phyloP scores from a whole-genome alignment of 1,284 basidiomycete genomes.

The Microbotryum intermedium region DNA sequence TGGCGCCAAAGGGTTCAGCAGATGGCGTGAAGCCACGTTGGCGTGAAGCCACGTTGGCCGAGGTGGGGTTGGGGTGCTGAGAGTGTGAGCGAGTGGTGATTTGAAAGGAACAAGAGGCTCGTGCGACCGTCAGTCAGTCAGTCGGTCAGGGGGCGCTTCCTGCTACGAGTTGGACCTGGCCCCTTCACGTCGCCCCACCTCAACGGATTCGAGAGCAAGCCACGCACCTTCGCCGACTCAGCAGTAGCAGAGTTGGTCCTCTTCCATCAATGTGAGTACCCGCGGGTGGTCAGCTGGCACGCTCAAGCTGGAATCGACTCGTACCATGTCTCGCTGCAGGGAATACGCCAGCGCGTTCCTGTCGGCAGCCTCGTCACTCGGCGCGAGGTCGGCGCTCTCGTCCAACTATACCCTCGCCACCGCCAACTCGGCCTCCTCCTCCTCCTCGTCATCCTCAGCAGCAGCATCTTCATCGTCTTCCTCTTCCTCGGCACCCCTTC shows the following conservation, averaged over 20 bases:
- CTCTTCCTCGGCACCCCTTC: neutral
- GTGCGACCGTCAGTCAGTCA: too few species aligned
- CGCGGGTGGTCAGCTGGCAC: too few species aligned
- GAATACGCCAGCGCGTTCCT: slow-evolving; percentile 1
- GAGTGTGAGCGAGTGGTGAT: neutral
- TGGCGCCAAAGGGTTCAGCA: slow-evolving; percentile 76
- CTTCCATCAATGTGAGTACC: too few species aligned
- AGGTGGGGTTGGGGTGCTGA: neutral
- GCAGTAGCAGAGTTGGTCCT: too few species aligned
- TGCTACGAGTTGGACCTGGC: too few species aligned
- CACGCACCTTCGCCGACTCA: too few species aligned
- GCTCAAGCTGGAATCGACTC: too few species aligned
- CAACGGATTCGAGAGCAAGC: too few species aligned
- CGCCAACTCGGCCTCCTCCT: neutral
- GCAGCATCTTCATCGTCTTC: neutral
- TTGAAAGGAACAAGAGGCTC: neutral
- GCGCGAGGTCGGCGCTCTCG: neutral
- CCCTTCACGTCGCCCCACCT: too few species aligned
- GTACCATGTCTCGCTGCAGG: neutral
- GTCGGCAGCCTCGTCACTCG: neutral
- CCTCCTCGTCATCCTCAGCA: neutral
- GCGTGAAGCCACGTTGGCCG: too few species aligned
- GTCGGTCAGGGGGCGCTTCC: too few species aligned
- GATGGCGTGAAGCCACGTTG: slow-evolving; percentile 35
- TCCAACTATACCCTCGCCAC: neutral